These are phyloP conservation scores for Monosporozyma aquatica DNA, from an alignment of 805 yeast species.

Conservation along the genomic window DNA sequence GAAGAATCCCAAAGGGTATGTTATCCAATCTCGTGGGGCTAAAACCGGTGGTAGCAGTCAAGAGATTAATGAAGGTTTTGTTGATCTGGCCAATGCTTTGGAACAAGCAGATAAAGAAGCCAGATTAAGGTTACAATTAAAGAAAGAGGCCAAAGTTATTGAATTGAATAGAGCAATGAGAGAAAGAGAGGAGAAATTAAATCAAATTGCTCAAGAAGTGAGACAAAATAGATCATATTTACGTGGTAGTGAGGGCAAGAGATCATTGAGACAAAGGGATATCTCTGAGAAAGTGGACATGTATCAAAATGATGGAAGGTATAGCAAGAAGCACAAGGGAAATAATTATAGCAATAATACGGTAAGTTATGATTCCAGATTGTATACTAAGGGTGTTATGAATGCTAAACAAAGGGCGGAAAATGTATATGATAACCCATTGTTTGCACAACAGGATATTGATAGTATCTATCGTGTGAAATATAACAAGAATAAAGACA, in stretches of 20 bases:
- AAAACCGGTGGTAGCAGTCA: conserved; percentile 41
- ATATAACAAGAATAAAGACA: not conserved
- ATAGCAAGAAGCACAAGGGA: too few species aligned
- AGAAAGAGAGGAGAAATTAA: conserved; percentile 40
- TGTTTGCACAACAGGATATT: conserved; percentile 47
- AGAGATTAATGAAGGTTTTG: conserved; percentile 48
- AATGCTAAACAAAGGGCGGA: conserved; percentile 34
- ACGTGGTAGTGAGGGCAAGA: not conserved
- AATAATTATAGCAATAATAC: too few species aligned
- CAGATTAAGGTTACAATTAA: conserved; percentile 43
- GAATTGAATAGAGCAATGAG: conserved; percentile 24
- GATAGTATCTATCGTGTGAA: conserved; percentile 37
- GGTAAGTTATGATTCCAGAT: conserved; percentile 50
- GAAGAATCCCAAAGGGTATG: conserved; percentile 88
- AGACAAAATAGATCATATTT: conserved; percentile 6
- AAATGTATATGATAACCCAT: conserved; percentile 49
- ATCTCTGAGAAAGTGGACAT: conserved; percentile 47
- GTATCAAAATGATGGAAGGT: conserved; percentile 33
- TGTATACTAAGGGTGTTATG: conserved; percentile 39
- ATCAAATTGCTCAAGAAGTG: conserved; percentile 37
- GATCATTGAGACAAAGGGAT: conserved; percentile 30
- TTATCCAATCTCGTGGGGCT: conserved; percentile 72
- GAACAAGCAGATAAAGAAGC: conserved; percentile 57
- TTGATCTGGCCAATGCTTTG: conserved; percentile 60
- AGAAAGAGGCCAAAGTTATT: conserved; percentile 41